Conservation (phyloP, 306 rosid genomes). For the Vigna trinervia region DNA sequence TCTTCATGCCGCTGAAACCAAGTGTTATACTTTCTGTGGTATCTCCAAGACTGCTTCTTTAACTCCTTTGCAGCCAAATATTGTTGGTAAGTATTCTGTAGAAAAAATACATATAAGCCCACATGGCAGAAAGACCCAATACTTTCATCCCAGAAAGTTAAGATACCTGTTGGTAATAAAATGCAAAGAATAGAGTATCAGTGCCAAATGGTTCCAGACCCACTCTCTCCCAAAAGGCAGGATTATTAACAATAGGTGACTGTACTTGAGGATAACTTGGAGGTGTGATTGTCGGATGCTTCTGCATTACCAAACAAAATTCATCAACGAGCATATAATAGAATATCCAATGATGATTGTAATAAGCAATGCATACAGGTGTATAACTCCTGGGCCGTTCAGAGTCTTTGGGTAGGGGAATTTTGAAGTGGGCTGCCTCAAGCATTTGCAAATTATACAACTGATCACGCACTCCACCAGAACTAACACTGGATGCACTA, state of each 20-base stretch:
- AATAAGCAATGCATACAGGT: conserved; percentile 66
- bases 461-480: conserved; percentile 83
- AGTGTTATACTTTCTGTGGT: conserved; percentile 89
- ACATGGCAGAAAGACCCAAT: conserved; percentile 16
- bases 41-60: conserved; percentile 99
- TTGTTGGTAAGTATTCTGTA: conserved; percentile 93
- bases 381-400: conserved; percentile 87
- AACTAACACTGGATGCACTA: conserved; percentile 58
- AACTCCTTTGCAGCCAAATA: conserved; percentile 98
- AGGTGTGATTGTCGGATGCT: conserved; percentile 85
- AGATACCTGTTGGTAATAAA: conserved; percentile 93
- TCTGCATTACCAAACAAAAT: conserved; percentile 55
- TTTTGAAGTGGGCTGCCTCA: conserved; percentile 78
- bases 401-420: conserved; percentile 91
- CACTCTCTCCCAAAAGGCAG: conserved; percentile 93
- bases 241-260: conserved; percentile 91
- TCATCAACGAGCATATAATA: conserved; percentile 21
- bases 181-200: conserved; percentile 90
- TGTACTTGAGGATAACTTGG: conserved; percentile 91
- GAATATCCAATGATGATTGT: conserved; percentile 11
- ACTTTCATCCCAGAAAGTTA: conserved; percentile 24
- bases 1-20: conserved; percentile 99
- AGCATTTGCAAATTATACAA: conserved; percentile 83
- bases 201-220: conserved; percentile 73
- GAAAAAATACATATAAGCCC: conserved; percentile 33